These are phyloP conservation scores for Alternaria burnsii DNA, from an alignment of 2,329 filamentous ascomycete species.

Conservation along the genomic window DNA sequence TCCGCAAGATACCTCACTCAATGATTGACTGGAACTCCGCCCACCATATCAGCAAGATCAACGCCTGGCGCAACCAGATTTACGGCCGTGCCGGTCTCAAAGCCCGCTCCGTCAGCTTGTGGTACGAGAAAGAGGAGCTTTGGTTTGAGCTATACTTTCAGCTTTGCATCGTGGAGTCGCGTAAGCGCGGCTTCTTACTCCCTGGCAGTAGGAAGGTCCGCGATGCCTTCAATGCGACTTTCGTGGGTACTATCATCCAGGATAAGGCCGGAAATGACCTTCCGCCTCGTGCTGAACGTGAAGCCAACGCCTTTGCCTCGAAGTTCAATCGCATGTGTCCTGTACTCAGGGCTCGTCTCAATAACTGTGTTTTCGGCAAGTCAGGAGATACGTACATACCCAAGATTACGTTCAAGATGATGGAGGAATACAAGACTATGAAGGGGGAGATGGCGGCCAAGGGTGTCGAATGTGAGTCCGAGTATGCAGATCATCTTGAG, in stretches of 20 bases:
- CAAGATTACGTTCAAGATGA: slow-evolving; percentile 16
- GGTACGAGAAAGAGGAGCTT: slow-evolving; percentile 26
- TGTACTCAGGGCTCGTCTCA: slow-evolving; percentile 5
- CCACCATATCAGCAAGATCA: slow-evolving; percentile 31
- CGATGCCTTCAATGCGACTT: slow-evolving; percentile 27
- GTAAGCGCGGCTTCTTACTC: slow-evolving; percentile 17
- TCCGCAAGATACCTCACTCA: slow-evolving; percentile 25
- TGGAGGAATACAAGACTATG: slow-evolving; percentile 18
- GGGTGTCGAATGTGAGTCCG: slow-evolving; percentile 10
- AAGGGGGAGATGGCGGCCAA: slow-evolving; percentile 2
- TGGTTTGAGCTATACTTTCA: slow-evolving; percentile 33
- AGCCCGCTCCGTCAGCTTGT: slow-evolving; percentile 21
- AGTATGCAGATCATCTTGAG: slow-evolving; percentile 6
- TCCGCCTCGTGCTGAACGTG: slow-evolving; percentile 9
- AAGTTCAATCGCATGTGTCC: slow-evolving; percentile 28
- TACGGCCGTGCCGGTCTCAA: slow-evolving; percentile 32
- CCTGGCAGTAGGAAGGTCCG: slow-evolving; percentile 12
- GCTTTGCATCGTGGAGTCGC: slow-evolving; percentile 22
- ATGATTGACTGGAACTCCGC: slow-evolving; percentile 30
- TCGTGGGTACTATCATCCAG: slow-evolving; percentile 13
- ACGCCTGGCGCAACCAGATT: slow-evolving; percentile 35
- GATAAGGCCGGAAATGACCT: slow-evolving; percentile 6
- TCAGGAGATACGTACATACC: slow-evolving; percentile 22
- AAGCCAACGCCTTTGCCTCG: slow-evolving; percentile 21
- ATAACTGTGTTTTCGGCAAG: slow-evolving; percentile 8